These are phyloP conservation scores for Penicillium pulvis DNA, from an alignment of 495 filamentous ascomycete genomes.

Conservation along the genomic window DNA sequence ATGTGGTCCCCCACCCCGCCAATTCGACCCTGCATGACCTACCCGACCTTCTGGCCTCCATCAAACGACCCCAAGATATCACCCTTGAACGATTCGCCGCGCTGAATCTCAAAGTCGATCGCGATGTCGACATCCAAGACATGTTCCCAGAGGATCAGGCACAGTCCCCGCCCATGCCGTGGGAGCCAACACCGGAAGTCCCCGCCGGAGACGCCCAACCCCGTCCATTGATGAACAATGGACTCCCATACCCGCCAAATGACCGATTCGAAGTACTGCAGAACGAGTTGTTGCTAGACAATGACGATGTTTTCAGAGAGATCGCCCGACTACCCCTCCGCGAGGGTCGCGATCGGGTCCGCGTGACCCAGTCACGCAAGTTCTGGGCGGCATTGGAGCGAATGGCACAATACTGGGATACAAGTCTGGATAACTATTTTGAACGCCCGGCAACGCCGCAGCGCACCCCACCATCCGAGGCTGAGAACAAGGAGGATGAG, in stretches of 20 bases:
- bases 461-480: conserved; percentile 17
- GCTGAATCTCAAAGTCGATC: conserved; percentile 53
- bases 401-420: conserved; percentile 67
- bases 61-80: conserved; percentile 57
- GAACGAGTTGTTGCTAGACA: conserved; percentile 55
- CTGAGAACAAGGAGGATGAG: conserved; percentile 17
- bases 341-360: conserved; percentile 43
- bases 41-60: conserved; percentile 43
- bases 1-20: conserved; percentile 23
- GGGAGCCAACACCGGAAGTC: conserved; percentile 35
- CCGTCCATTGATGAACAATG: conserved; percentile 50
- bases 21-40: conserved; percentile 40
- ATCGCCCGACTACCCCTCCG: conserved; percentile 45
- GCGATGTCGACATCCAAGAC: conserved; percentile 42
- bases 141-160: conserved; percentile 46
- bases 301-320: conserved; percentile 58
- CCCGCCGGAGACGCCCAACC: conserved; percentile 24
- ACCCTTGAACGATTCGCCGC: conserved; percentile 48
- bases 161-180: conserved; percentile 48
- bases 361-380: conserved; percentile 57
- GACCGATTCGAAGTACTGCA: conserved; percentile 50
- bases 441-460: conserved; percentile 37
- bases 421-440: conserved; percentile 57
- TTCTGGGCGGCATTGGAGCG: conserved; percentile 62
- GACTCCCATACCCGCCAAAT: conserved; percentile 46